Conservation (phyloP, 768 basidiomycete genomes). For the Rhodocollybia butyracea region DNA sequence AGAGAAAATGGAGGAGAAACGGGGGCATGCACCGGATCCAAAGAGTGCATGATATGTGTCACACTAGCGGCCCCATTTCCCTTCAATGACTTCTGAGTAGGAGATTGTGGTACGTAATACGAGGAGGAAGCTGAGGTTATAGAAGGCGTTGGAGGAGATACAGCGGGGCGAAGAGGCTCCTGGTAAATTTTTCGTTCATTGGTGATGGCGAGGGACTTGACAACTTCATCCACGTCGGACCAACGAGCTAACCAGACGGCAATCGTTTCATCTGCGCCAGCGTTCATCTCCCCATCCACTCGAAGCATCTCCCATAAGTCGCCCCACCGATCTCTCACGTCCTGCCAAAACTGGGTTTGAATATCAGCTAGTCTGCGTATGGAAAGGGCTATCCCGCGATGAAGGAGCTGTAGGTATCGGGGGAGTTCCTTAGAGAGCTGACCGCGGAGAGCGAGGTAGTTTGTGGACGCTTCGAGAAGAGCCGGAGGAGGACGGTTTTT, state of each 20-base stretch:
- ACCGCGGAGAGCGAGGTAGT: slow-evolving; percentile 73
- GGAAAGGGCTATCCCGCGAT: slow-evolving; percentile 54
- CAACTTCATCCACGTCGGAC: slow-evolving; percentile 57
- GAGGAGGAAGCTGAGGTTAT: neutral
- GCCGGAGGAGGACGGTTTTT: slow-evolving; percentile 66
- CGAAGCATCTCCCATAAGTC: slow-evolving; percentile 85
- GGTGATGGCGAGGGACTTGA: slow-evolving; percentile 22
- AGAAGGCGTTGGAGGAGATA: neutral
- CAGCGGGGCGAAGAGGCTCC: slow-evolving; percentile 10
- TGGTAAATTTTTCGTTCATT: slow-evolving; percentile 32
- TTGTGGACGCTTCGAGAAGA: slow-evolving; percentile 69
- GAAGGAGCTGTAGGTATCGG: slow-evolving; percentile 51
- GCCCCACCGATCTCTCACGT: slow-evolving; percentile 63
- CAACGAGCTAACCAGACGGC: slow-evolving; percentile 70
- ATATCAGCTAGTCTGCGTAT: slow-evolving; percentile 50
- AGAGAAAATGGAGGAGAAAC: slow-evolving; percentile 3
- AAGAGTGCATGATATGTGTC: slow-evolving; percentile 5
- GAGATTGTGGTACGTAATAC: neutral
- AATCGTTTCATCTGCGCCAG: slow-evolving; percentile 64
- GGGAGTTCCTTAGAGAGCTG: slow-evolving; percentile 75
- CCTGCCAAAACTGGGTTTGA: slow-evolving; percentile 59
- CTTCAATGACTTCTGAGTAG: neutral
- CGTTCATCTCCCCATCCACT: slow-evolving; percentile 68
- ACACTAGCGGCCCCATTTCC: slow-evolving; percentile 6
- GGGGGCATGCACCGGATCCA: slow-evolving; percentile 19